Percentiles rank a stretch among this genome's conserved stretches.
phyloP scores from a whole-genome alignment of 495 filamentous ascomycete genomes.

The Immersiella caudata region DNA sequence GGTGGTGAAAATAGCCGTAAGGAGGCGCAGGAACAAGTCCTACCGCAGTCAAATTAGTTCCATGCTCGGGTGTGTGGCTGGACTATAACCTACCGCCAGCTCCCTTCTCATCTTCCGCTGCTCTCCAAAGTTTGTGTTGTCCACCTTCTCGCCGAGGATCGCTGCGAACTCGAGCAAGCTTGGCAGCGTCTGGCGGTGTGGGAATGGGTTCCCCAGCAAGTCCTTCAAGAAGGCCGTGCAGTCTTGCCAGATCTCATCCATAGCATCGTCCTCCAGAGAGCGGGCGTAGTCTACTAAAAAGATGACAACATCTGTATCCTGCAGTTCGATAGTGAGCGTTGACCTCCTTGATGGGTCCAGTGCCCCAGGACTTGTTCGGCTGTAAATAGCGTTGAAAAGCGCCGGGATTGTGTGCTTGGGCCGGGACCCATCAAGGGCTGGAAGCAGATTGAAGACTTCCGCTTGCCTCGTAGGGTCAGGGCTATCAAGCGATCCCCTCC shows the following conservation, averaged over 20 bases:
- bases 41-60: slow-evolving; percentile 44
- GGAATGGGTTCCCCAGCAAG: slow-evolving; percentile 90
- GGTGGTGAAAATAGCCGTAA: slow-evolving; percentile 90
- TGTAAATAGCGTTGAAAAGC: slow-evolving; percentile 97
- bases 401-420: slow-evolving; percentile 93
- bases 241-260: slow-evolving; percentile 98
- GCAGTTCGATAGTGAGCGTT: slow-evolving; percentile 78
- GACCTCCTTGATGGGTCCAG: slow-evolving; percentile 81
- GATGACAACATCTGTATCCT: slow-evolving; percentile 78
- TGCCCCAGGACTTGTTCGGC: slow-evolving; percentile 80
- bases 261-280: slow-evolving; percentile 94
- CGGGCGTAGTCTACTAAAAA: slow-evolving; percentile 88
- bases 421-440: slow-evolving; percentile 87
- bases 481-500: slow-evolving; percentile 56
- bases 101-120: slow-evolving; percentile 93
- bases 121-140: slow-evolving; percentile 97
- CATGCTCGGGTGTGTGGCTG: not conserved
- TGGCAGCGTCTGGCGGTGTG: slow-evolving; percentile 87
- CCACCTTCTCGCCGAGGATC: slow-evolving; percentile 87
- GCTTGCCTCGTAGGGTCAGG: slow-evolving; percentile 42
- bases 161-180: slow-evolving; percentile 85
- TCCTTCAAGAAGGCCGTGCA: slow-evolving; percentile 90
- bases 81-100: slow-evolving; percentile 68
- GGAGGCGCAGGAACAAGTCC: slow-evolving; percentile 86
- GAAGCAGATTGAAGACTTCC: slow-evolving; percentile 78